Percentiles rank a stretch among this genome's conserved stretches.
phyloP scores from a whole-genome alignment of 768 basidiomycete genomes.

The Tulasnella sp. region DNA sequence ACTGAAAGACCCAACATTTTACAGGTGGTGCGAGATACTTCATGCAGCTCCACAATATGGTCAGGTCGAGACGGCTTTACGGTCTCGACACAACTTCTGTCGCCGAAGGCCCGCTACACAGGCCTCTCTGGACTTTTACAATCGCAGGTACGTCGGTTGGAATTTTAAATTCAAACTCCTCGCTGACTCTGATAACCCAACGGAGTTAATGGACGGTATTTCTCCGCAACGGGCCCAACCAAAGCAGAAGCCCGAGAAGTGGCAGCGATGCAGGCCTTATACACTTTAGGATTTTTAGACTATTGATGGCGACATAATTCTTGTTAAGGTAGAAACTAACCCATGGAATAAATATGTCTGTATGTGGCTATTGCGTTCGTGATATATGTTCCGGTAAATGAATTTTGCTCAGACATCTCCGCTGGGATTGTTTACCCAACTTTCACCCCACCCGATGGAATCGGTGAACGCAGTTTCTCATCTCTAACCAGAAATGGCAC shows the following conservation, averaged over 20 bases:
- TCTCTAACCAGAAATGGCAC: too few relatives aligned
- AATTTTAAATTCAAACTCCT: neutral
- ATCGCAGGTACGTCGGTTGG: neutral
- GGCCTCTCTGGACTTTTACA: neutral
- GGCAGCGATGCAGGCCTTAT: neutral
- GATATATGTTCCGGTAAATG: too few relatives aligned
- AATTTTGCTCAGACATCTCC: too few relatives aligned
- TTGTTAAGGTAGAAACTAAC: too few relatives aligned
- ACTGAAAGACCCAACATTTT: neutral
- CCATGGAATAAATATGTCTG: too few relatives aligned
- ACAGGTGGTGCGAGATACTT: neutral
- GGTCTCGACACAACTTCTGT: neutral
- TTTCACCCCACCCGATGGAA: too few relatives aligned
- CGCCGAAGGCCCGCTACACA: neutral
- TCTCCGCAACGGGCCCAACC: neutral
- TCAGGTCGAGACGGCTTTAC: neutral
- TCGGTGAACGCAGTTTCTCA: too few relatives aligned
- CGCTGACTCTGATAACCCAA: neutral
- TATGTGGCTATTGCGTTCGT: too few relatives aligned
- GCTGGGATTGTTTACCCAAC: too few relatives aligned
- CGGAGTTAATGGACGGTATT: neutral
- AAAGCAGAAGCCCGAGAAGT: neutral
- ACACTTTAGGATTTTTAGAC: neutral
- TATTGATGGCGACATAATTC: neutral
- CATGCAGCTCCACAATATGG: neutral